A percentile compares a stretch with the other conserved stretches of the same genome.
phyloP scores from a whole-genome alignment of 148 eudicot genomes.

The Rhododendron vialii region DNA sequence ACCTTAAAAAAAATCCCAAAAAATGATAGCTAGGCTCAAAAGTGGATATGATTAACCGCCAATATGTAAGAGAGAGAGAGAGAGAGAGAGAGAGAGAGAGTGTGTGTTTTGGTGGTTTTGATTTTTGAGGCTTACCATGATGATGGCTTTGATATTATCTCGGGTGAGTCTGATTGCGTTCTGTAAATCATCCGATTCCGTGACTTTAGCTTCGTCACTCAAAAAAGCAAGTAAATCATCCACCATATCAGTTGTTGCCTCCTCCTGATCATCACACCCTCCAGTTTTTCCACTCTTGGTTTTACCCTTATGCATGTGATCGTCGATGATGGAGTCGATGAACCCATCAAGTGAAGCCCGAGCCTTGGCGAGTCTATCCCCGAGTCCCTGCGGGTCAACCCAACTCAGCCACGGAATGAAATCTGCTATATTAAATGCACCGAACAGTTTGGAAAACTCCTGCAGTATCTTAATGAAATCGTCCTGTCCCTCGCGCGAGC shows the following conservation, averaged over 20 bases:
- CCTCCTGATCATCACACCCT: slow-evolving; percentile 11
- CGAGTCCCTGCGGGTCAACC: slow-evolving; percentile 71
- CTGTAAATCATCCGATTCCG: slow-evolving; percentile 63
- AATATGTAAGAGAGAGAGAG: too few species aligned
- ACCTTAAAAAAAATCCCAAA: neutral
- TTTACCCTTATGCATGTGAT: slow-evolving; percentile 49
- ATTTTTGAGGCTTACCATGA: slow-evolving; percentile 54
- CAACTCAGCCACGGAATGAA: slow-evolving; percentile 63
- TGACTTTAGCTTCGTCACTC: slow-evolving; percentile 47
- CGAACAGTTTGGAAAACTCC: slow-evolving; percentile 64
- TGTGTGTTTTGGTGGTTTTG: neutral
- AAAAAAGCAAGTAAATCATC: slow-evolving; percentile 80
- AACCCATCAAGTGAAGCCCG: slow-evolving; percentile 62
- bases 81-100: neutral
- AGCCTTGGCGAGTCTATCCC: slow-evolving; percentile 49
- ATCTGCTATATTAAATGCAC: slow-evolving; percentile 74
- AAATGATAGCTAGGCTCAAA: neutral
- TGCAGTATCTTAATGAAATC: slow-evolving; percentile 59
- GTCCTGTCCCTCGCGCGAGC: slow-evolving; percentile 53
- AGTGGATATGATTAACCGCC: neutral
- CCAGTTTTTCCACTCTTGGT: neutral
- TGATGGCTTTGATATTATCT: slow-evolving; percentile 86
- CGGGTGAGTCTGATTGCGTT: slow-evolving; percentile 63
- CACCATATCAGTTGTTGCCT: slow-evolving; percentile 67
- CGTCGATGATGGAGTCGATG: slow-evolving; percentile 74